Base-by-base conservation (phyloP, 2,329 filamentous ascomycete genomes). In the Aspergillus neotritici region DNA sequence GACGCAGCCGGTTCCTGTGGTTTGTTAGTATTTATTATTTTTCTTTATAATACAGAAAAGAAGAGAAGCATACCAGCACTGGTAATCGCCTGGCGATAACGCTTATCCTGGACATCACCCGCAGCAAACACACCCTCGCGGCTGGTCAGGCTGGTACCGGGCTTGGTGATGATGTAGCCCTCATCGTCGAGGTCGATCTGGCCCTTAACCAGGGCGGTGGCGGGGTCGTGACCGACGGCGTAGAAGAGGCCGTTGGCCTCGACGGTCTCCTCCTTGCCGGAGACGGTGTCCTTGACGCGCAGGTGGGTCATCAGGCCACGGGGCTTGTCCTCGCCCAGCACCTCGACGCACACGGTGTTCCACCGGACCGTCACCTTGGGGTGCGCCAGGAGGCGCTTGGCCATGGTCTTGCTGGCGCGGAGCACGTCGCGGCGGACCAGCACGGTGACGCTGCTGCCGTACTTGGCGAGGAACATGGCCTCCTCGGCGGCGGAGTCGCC, bases 21-120 rank as follows among this genome's bases (percentile, higher is more conserved):
- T 48, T 58, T 34, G 56, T 63, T 45, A 63, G 53, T 13, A n/a
- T 37, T 21, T 29, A 44, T 37, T 16, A 31, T 12, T 8, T 25
- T 29, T 39, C 33, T 38, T 14, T 43, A n/a, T 29, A 15, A 13
- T 15, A 16, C 14, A 5, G 12, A 13, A 40, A 9, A 7, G n/a
- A 4, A 13, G 11, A 12, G 13, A 9, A 54, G 79, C 83, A 64
- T 75, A 89, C 88, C 91, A 57, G 93, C 93, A 72, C 90, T 96
- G 52, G 93, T 98, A 55, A 98, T 94, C 36, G 93, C 93, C 74
- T 98, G 93, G 65, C 93, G 82, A 69, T 98, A 98, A 64, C 84
- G 82, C 83, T 97, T 98, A 67, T 98, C 94, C 75, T 98, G 93
- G 8, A 98, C 94, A 65, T 98, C 93, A 52, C 93, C 93, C 8